Base-by-base conservation (phyloP, 345 rosid species). In the Lenwebbia sp. region DNA sequence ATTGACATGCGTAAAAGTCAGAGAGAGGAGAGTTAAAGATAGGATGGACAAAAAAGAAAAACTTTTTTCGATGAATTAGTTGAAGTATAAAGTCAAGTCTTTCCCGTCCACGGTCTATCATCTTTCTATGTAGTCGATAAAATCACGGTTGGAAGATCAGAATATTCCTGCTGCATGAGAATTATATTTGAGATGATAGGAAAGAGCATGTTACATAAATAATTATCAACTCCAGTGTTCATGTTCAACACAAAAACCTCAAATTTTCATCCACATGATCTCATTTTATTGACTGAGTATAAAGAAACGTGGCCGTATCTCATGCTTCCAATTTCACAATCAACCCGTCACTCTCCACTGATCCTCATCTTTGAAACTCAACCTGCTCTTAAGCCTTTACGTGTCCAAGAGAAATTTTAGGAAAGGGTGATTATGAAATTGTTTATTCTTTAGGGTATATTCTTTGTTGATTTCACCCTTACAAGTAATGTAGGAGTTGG, bases 361-460 rank as follows among this genome's bases (percentile, higher is more conserved):
- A 7, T 15, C 4, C 4, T 62, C 76, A 65, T 30, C 76, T 65
- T 65, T 10, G 23, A 30, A 30, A 33, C 23, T 30, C 76, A 33
- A 33, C 76, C 0, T 1, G 23, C 1, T 0, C 0, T 30, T 17
- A 15, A 8, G 5, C 76, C 0, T 33, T 65, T 7, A 1, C 40
- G 5, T 28, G 9, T 62, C 40, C 1, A 28, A 6, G 9, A 62
- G 10, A 62, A 28, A 7, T 28, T 60, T 54, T 22, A 22, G 78
- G 10, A 19, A 17, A 70, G 7, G 13, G 44, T 2, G 78, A 11
- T 5, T 10, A 70, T 21, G 47, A 12, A 12, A 70, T 19, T 19
- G 26, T 22, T 70, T 41, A 9, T 19, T 70, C 13, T 37, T 37
- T 19, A 30, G 23, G 41, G 37, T 7, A 30, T 65, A 65, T 65